Evolutionary conservation across 106 monocot species (phyloP).

Genomic region (Acorus gramineus): DNA sequence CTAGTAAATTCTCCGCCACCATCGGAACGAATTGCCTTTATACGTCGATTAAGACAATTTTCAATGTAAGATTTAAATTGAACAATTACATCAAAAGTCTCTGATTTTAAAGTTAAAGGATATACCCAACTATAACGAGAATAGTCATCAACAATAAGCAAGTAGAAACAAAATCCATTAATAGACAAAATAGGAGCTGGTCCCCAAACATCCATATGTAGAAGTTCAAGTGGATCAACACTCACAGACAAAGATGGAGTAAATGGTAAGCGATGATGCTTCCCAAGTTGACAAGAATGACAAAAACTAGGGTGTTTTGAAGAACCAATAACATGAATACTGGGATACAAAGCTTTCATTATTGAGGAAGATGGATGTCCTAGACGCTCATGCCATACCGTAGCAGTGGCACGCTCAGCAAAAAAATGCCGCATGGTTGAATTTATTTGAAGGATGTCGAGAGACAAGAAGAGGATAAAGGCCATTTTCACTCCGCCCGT

Average conservation of each 20-base stretch:
- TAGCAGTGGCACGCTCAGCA: not conserved
- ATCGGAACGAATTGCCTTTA: not conserved
- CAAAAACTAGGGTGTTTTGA: not conserved
- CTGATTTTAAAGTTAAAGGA: not conserved
- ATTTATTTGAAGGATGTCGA: not conserved
- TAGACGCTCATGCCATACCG: not conserved
- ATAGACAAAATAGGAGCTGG: not conserved
- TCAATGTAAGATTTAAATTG: not conserved
- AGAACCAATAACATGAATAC: not conserved
- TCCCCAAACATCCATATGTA: slow-evolving; percentile 3
- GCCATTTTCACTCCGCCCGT: not conserved
- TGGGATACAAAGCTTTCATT: not conserved
- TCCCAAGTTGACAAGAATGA: slow-evolving; percentile 1
- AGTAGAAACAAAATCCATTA: not conserved
- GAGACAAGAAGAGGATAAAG: slow-evolving; percentile 7
- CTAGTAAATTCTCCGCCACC: slow-evolving; percentile 2
- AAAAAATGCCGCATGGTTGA: not conserved
- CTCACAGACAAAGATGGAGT: not conserved
- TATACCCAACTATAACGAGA: not conserved
- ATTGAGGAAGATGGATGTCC: not conserved
- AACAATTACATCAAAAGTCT: not conserved
- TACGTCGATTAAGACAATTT: not conserved
- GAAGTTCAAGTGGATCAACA: not conserved
- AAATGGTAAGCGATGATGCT: not conserved
- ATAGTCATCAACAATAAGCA: not conserved